Conservation (phyloP, 768 basidiomycete genomes). For the Boletellus sp. region DNA sequence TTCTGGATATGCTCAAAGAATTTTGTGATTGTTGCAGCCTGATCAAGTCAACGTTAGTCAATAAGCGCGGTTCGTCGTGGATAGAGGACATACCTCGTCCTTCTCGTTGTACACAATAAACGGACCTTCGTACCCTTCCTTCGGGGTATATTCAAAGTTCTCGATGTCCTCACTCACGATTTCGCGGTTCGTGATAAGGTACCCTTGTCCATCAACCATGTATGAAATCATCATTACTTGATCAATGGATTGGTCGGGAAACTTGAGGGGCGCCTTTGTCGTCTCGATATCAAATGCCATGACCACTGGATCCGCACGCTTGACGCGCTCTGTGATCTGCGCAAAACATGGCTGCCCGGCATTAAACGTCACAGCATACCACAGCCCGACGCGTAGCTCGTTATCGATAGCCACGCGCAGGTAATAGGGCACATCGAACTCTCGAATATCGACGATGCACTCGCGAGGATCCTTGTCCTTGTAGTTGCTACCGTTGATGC, state of each 20-base stretch:
- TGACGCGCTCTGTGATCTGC: constrained; percentile 78
- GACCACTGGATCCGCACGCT: constrained; percentile 97
- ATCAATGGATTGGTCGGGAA: constrained; percentile 92
- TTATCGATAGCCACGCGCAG: constrained; percentile 99
- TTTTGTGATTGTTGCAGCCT: constrained; percentile 77
- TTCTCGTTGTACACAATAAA: constrained; percentile 94
- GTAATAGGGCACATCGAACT: constrained; percentile 97
- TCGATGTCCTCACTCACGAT: constrained; percentile 97
- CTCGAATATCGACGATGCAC: constrained; percentile 89
- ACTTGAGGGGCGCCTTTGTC: constrained; percentile 99
- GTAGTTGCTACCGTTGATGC: constrained; percentile 36
- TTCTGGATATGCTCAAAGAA: constrained; percentile 96
- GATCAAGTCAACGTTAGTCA: neutral
- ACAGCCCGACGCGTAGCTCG: constrained; percentile 95
- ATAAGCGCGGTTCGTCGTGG: neutral
- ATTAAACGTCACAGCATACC: constrained; percentile 87
- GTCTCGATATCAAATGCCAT: constrained; percentile 99
- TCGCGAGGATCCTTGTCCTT: constrained; percentile 83
- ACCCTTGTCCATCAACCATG: constrained; percentile 98
- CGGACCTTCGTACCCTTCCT: constrained; percentile 95
- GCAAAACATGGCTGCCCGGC: constrained; percentile 74
- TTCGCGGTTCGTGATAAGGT: constrained; percentile 95
- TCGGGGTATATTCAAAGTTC: constrained; percentile 98
- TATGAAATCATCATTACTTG: constrained; percentile 99
- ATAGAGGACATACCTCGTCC: constrained; percentile 62